Conservation (phyloP, 2,329 filamentous ascomycete genomes). For the Pseudogymnoascus sp. region DNA sequence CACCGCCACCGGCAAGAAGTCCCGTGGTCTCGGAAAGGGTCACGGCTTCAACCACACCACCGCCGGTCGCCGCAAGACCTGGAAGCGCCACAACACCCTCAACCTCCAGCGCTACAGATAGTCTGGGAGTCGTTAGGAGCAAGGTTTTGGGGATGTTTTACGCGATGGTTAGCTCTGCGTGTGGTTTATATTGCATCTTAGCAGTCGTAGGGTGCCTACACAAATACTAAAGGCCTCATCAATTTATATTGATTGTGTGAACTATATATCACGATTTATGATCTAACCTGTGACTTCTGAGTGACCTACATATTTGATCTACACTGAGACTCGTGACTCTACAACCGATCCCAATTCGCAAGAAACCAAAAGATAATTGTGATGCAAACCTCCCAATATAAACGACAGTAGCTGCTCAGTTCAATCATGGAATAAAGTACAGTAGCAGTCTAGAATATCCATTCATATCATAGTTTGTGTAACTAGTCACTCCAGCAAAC, state of each 20-base stretch:
- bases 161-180: conserved; percentile 9
- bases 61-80: conserved; percentile 97
- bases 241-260: conserved; percentile 12
- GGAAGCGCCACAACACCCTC: conserved; percentile 99
- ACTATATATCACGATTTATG: conserved; percentile 11
- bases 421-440: background rate
- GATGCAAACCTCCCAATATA: background rate
- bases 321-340: background rate
- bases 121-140: conserved; percentile 12
- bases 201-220: conserved; percentile 7
- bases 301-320: background rate
- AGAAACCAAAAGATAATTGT: background rate
- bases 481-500: background rate
- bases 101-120: conserved; percentile 98
- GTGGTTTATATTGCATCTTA: conserved; percentile 5
- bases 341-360: background rate
- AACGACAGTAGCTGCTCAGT: background rate
- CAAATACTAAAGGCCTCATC: conserved; percentile 6
- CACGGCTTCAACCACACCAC: conserved; percentile 98
- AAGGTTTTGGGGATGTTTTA: background rate
- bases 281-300: background rate
- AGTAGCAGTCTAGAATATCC: conserved; percentile 8
- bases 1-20: conserved; percentile 98
- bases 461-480: conserved; percentile 5
- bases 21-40: conserved; percentile 97